Base-by-base conservation (phyloP, 768 basidiomycete species). In the Hortiboletus flavorubellus region DNA sequence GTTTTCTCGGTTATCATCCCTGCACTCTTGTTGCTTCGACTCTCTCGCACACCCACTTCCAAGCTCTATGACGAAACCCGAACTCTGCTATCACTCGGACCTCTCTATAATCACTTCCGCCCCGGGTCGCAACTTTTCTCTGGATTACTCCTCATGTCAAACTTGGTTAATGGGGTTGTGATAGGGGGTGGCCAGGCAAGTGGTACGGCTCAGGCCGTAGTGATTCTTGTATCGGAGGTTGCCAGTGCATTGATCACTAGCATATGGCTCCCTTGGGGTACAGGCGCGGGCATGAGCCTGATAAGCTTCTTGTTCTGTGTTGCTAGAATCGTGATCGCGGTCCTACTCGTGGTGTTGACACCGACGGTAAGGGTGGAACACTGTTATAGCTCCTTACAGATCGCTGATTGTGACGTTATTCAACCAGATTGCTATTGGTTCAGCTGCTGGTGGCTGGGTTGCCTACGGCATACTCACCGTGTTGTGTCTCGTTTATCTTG, bases 261-360 rank as follows among this genome's bases (percentile, higher is more conserved):
- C 58, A 77, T 96, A 33, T 97, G 93, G 93, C 80, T 97, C 55
- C 95, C 95, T 16, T 99, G 96, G 96, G 93, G 92, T 31, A 89
- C 89, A 50, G 93, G 96, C 2, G 93, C 96, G 2, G 91, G 93
- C 58, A 98, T 98, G 97, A 96, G 95, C 14, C 78, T 94, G 35
- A 87, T 96, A 55, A 93, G 91, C 68, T 98, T 98, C 77, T 75
- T 97, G 64, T 88, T 96, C 64, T 93, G 92, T 55, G 90, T 96
- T 5, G 86, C 90, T 21, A 80, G 96, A 60, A 95, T 97, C 63
- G 86, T 94, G 29, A 82, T 93, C 23, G 89, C 91, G 3, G 93
- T 98, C 14, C 72, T 99, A 34, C 76, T 98, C 44, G 89, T 99
- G 62, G 91, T 98, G 59, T 73, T 99, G 47, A 88, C 89, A 15